A percentile compares a stretch with the other conserved stretches of the same genome.
These are phyloP conservation scores for Leptographium procerum DNA, from an alignment of 2,329 filamentous ascomycete species.

Conservation along the genomic window DNA sequence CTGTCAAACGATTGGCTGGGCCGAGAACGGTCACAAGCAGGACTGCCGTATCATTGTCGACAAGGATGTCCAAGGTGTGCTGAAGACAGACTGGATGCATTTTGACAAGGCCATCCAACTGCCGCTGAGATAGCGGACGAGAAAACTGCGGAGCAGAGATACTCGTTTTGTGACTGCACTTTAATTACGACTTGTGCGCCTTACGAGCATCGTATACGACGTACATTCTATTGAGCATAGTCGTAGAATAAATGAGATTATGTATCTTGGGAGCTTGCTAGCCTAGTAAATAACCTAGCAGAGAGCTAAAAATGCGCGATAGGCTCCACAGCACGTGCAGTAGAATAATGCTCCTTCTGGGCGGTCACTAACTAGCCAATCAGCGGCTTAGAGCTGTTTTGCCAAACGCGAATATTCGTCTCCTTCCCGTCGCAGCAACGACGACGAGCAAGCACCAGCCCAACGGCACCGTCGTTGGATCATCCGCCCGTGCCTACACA, in stretches of 20 bases:
- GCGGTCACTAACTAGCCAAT: background rate
- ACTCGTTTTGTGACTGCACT: background rate
- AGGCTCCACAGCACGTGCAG: too few relatives aligned
- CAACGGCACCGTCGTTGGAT: background rate
- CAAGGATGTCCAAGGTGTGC: background rate
- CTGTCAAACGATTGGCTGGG: slow-evolving; percentile 1
- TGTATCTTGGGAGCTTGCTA: too few relatives aligned
- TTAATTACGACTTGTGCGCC: too few relatives aligned
- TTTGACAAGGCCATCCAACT: background rate
- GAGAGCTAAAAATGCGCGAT: too few relatives aligned
- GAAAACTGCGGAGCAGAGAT: too few relatives aligned
- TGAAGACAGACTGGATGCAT: background rate
- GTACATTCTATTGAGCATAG: background rate
- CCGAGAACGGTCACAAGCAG: background rate
- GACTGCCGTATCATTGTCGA: background rate
- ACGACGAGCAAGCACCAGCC: background rate
- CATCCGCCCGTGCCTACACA: background rate
- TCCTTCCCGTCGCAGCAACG: background rate
- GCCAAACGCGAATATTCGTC: background rate
- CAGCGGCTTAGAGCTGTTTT: background rate
- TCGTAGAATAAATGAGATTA: too few relatives aligned
- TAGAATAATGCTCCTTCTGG: background rate
- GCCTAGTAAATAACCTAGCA: too few relatives aligned
- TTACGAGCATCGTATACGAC: too few relatives aligned
- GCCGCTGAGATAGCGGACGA: background rate